phyloP scores from a whole-genome alignment of 257 asterid species.

The Nicotiana tomentosiformis region DNA sequence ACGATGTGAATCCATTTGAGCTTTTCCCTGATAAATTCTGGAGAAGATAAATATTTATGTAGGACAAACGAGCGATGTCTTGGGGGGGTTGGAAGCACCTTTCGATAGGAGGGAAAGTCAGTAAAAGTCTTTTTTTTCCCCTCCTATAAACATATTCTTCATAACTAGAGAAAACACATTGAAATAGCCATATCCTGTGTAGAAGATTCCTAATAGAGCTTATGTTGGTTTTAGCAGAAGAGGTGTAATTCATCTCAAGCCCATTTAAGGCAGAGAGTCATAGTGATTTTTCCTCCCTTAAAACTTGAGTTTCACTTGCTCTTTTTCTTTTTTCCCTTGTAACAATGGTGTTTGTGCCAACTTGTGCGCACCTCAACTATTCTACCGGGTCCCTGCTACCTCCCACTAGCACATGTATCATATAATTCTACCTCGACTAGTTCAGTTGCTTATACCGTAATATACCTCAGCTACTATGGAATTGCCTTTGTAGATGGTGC shows the following conservation, averaged over 20 bases:
- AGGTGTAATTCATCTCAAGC: not conserved
- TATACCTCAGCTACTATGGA: constrained; percentile 80
- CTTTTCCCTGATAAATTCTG: not conserved
- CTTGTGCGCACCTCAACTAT: not conserved
- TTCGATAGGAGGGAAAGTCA: not conserved
- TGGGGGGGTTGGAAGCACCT: not conserved
- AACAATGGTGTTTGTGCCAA: not conserved
- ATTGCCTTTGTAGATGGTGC: constrained; percentile 72
- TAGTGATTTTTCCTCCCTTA: not conserved
- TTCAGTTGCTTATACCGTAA: not conserved
- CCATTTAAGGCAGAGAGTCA: not conserved
- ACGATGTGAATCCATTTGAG: not conserved
- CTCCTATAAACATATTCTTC: not conserved
- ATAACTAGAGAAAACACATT: not conserved
- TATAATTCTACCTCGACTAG: not conserved
- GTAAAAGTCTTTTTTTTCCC: not conserved
- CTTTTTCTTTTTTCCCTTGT: not conserved
- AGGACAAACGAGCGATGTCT: not conserved
- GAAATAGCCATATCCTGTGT: not conserved
- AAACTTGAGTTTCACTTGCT: not conserved
- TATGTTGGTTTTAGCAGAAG: not conserved
- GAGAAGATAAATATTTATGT: not conserved
- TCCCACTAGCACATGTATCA: not conserved
- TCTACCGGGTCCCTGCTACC: not conserved
- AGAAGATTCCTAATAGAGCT: not conserved